Percentiles rank a stretch among this genome's conserved stretches.
Conservation (phyloP, 2,329 filamentous ascomycete species). For the Aspergillus pseudoterreus region DNA sequence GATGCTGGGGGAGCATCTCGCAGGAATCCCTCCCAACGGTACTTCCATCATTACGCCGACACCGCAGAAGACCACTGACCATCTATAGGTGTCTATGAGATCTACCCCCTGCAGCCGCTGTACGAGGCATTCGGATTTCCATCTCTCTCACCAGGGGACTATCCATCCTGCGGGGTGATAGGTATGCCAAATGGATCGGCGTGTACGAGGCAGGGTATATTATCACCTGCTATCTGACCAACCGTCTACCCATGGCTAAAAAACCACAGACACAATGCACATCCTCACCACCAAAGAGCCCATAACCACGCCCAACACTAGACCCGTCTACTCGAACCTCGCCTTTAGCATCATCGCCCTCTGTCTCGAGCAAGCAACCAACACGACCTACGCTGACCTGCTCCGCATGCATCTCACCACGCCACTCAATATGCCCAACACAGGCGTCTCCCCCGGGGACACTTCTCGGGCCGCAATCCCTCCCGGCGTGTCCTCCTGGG, state of each 20-base stretch:
- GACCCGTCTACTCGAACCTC: constrained; percentile 42
- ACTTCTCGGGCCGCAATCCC: constrained; percentile 32
- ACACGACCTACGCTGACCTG: constrained; percentile 21
- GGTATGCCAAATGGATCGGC: constrained; percentile 26
- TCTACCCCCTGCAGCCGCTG: constrained; percentile 34
- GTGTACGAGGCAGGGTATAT: constrained; percentile 33
- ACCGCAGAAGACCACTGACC: constrained; percentile 1
- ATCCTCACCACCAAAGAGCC: constrained; percentile 30
- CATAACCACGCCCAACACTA: constrained; percentile 26
- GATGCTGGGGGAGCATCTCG: constrained; percentile 37
- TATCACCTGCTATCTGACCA: no score
- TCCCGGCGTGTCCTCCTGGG: constrained; percentile 29
- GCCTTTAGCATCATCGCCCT: constrained; percentile 38
- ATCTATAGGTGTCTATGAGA: constrained; percentile 32
- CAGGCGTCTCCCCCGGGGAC: constrained; percentile 26
- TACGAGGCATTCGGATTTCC: constrained; percentile 39
- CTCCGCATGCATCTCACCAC: constrained; percentile 21
- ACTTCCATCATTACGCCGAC: constrained; percentile 3
- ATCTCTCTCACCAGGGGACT: constrained; percentile 29
- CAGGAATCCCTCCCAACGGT: constrained; percentile 38
- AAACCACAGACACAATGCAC: constrained; percentile 27
- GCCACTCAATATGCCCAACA: constrained; percentile 23
- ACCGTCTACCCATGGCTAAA: no score
- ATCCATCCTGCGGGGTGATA: constrained; percentile 36
- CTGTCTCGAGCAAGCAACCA: constrained; percentile 26